Percentiles rank a stretch among this genome's conserved stretches.
These are phyloP conservation scores for Fomitiporia mediterranea DNA, from an alignment of 1,284 basidiomycete species.

Conservation along the genomic window DNA sequence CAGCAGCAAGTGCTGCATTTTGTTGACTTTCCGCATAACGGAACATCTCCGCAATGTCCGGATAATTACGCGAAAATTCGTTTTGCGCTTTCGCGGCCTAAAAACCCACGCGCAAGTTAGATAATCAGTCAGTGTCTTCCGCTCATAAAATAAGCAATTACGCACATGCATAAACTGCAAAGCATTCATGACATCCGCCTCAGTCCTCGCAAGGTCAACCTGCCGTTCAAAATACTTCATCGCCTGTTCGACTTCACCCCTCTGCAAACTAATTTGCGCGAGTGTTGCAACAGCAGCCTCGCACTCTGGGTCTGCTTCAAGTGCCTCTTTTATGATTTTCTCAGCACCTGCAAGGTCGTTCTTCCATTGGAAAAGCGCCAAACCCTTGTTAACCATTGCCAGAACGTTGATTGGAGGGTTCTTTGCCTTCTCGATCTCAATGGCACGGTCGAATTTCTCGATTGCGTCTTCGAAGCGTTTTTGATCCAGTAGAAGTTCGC, in stretches of 20 bases:
- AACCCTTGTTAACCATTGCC: slow-evolving; percentile 95
- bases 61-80: slow-evolving; percentile 79
- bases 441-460: slow-evolving; percentile 92
- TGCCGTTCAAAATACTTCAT: slow-evolving; percentile 86
- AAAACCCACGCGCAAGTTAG: not conserved
- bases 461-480: slow-evolving; percentile 86
- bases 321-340: slow-evolving; percentile 81
- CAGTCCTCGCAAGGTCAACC: slow-evolving; percentile 84
- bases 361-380: slow-evolving; percentile 95
- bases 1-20: slow-evolving; percentile 7
- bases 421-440: slow-evolving; percentile 81
- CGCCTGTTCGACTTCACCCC: slow-evolving; percentile 85
- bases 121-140: not conserved
- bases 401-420: slow-evolving; percentile 75
- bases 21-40: slow-evolving; percentile 12
- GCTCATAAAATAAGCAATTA: slow-evolving; percentile 21
- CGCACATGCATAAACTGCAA: slow-evolving; percentile 82
- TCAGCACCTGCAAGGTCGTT: slow-evolving; percentile 86
- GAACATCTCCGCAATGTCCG: slow-evolving; percentile 56
- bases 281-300: slow-evolving; percentile 96
- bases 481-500: slow-evolving; percentile 94
- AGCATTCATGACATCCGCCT: slow-evolving; percentile 86
- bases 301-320: slow-evolving; percentile 87
- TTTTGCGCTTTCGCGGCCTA: slow-evolving; percentile 79
- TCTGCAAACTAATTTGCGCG: slow-evolving; percentile 91